A percentile compares a stretch with the other conserved stretches of the same genome.
These are phyloP conservation scores for Phytophthora meadii DNA, from an alignment of 352 stramenopile genomes.

Conservation along the genomic window DNA sequence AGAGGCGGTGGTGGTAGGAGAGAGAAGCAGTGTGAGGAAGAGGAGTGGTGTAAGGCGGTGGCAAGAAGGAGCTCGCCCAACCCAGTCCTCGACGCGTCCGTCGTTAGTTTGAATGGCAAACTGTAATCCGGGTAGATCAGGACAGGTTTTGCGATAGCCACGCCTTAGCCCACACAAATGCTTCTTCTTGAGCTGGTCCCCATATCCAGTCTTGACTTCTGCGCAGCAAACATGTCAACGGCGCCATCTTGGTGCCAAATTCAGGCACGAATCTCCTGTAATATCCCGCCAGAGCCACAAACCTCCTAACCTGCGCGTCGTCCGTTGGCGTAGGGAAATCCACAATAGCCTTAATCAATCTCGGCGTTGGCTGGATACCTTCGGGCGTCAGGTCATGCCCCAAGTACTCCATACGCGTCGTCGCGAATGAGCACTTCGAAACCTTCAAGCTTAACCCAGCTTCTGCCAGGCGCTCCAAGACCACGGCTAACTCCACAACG, in stretches of 20 bases:
- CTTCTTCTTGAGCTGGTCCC: slow-evolving; percentile 14
- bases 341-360: slow-evolving; percentile 7
- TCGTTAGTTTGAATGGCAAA: slow-evolving; percentile 36
- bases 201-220: slow-evolving; percentile 31
- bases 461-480: slow-evolving; percentile 5
- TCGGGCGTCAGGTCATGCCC: slow-evolving; percentile 25
- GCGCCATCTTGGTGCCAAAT: slow-evolving; percentile 20
- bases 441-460: slow-evolving; percentile 23
- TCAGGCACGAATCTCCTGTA: slow-evolving; percentile 29
- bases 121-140: slow-evolving; percentile 32
- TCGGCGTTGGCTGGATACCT: slow-evolving; percentile 6
- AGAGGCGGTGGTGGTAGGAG: no score
- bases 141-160: slow-evolving; percentile 4
- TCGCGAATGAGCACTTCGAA: slow-evolving; percentile 29
- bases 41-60: no score
- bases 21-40: no score
- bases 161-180: slow-evolving; percentile 27
- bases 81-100: slow-evolving; percentile 29
- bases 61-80: no score
- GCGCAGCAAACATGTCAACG: slow-evolving; percentile 29
- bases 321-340: slow-evolving; percentile 20
- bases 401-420: slow-evolving; percentile 25
- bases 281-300: slow-evolving; percentile 35
- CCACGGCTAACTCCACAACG: slow-evolving; percentile 22
- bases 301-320: slow-evolving; percentile 5